Evolutionary conservation across 2,329 filamentous ascomycete species (phyloP).

Genomic region (Hypocrella siamensis): DNA sequence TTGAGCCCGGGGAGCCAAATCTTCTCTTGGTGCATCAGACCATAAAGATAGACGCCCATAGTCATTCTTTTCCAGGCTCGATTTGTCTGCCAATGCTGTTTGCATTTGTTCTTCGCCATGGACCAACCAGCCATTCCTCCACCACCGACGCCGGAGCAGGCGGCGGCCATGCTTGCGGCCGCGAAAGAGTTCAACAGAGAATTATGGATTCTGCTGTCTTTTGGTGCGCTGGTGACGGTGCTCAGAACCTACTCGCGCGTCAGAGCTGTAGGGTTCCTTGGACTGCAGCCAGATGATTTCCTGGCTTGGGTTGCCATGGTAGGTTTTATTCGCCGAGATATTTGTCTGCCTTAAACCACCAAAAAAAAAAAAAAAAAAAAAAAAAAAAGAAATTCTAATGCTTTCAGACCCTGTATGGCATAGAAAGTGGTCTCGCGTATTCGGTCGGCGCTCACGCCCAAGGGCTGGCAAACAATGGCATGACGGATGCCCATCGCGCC

Average conservation of each 20-base stretch:
- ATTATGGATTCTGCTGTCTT: slow-evolving; percentile 26
- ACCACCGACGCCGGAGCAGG: slow-evolving; percentile 5
- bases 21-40: neutral
- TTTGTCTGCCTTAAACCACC: neutral
- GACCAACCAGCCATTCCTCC: slow-evolving; percentile 3
- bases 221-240: slow-evolving; percentile 32
- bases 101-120: neutral
- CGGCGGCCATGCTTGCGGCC: slow-evolving; percentile 9
- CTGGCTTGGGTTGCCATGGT: slow-evolving; percentile 39
- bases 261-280: slow-evolving; percentile 27
- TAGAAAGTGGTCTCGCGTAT: slow-evolving; percentile 35
- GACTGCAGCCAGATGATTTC: slow-evolving; percentile 43
- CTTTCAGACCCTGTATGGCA: slow-evolving; percentile 30
- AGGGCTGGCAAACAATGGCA: slow-evolving; percentile 40
- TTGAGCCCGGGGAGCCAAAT: neutral
- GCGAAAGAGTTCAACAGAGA: slow-evolving; percentile 14
- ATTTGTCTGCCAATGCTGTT: neutral
- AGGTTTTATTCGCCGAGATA: slow-evolving; percentile 3
- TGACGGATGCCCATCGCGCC: slow-evolving; percentile 33
- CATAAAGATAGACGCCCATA: neutral
- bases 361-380: neutral
- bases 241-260: slow-evolving; percentile 35
- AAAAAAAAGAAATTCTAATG: neutral
- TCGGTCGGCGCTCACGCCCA: slow-evolving; percentile 29
- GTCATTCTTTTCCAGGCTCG: slow-evolving; percentile 1